These are phyloP conservation scores for Globisporangium takayamanum DNA, from an alignment of 352 stramenopile species.

Conservation along the genomic window DNA sequence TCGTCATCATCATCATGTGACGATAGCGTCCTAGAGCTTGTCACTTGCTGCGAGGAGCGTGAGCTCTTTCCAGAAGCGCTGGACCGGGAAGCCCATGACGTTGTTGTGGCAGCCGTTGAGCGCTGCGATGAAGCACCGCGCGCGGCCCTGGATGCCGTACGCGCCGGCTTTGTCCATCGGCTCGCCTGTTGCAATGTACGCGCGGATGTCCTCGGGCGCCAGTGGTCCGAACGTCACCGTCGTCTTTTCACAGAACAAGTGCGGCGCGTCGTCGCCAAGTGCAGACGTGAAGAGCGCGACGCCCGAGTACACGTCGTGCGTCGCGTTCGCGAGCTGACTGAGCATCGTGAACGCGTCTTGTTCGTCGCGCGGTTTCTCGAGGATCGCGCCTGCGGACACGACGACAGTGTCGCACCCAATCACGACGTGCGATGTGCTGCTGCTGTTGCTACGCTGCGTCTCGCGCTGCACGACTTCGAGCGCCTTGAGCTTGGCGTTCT, in stretches of 20 bases:
- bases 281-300: slow-evolving; percentile 66
- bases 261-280: slow-evolving; percentile 33
- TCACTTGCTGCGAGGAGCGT: slow-evolving; percentile 27
- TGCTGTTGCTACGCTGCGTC: slow-evolving; percentile 2
- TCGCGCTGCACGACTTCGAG: slow-evolving; percentile 58
- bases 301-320: slow-evolving; percentile 85
- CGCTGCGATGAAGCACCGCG: slow-evolving; percentile 71
- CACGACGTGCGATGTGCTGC: slow-evolving; percentile 27
- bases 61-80: slow-evolving; percentile 68
- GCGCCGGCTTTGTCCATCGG: slow-evolving; percentile 91
- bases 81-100: slow-evolving; percentile 86
- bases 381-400: slow-evolving; percentile 73
- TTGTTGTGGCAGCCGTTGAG: slow-evolving; percentile 90
- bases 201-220: slow-evolving; percentile 51
- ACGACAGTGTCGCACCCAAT: slow-evolving; percentile 89
- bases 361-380: slow-evolving; percentile 87
- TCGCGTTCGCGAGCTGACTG: slow-evolving; percentile 48
- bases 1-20: too few relatives aligned
- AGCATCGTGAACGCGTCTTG: slow-evolving; percentile 81
- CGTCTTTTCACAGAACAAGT: slow-evolving; percentile 71
- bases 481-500: slow-evolving; percentile 76
- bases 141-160: slow-evolving; percentile 87
- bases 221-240: slow-evolving; percentile 48
- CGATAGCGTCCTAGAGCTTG: slow-evolving; percentile 26
- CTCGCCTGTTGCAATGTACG: slow-evolving; percentile 86